A percentile compares a stretch with the other conserved stretches of the same genome.
Evolutionary conservation across 495 filamentous ascomycete genomes (phyloP).

Genomic region (Haplographium delicatum): DNA sequence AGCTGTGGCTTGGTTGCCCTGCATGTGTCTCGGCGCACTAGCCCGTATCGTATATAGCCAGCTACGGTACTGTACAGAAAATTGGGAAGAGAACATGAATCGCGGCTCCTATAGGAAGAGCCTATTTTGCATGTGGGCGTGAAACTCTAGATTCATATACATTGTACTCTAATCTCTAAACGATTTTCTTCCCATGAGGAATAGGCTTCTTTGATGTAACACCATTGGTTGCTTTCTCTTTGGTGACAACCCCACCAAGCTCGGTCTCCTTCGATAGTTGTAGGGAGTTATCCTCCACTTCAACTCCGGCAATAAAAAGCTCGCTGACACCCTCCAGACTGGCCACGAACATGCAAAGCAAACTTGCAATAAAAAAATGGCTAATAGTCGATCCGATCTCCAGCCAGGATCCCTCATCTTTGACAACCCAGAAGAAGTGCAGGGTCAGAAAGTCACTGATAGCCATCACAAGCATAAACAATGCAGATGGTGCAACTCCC

Average conservation of each 20-base stretch:
- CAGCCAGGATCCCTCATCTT: constrained; percentile 93
- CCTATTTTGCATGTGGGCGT: no score
- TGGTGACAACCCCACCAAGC: constrained; percentile 16
- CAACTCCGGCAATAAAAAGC: constrained; percentile 74
- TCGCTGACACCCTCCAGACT: constrained; percentile 81
- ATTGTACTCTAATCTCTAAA: no score
- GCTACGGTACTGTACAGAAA: no score
- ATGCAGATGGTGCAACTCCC: constrained; percentile 72
- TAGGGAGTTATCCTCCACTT: constrained; percentile 46
- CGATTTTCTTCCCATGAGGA: constrained; percentile 2
- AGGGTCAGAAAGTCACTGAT: constrained; percentile 89
- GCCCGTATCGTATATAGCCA: no score
- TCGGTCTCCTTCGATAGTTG: constrained; percentile 27
- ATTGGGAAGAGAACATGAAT: no score
- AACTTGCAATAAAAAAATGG: constrained; percentile 87
- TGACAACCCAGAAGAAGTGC: constrained; percentile 96
- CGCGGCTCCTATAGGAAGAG: no score
- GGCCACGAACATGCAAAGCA: constrained; percentile 86
- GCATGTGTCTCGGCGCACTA: no score
- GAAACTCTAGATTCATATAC: no score
- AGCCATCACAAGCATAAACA: constrained; percentile 95
- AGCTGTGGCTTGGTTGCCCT: no score
- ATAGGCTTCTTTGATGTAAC: constrained; percentile 5
- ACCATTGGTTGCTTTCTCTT: constrained; percentile 9
- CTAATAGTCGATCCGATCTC: constrained; percentile 96